A percentile compares a stretch with the other conserved stretches of the same genome.
Evolutionary conservation across 2,329 filamentous ascomycete genomes (phyloP).

Genomic region (Fusarium phyllophilum): DNA sequence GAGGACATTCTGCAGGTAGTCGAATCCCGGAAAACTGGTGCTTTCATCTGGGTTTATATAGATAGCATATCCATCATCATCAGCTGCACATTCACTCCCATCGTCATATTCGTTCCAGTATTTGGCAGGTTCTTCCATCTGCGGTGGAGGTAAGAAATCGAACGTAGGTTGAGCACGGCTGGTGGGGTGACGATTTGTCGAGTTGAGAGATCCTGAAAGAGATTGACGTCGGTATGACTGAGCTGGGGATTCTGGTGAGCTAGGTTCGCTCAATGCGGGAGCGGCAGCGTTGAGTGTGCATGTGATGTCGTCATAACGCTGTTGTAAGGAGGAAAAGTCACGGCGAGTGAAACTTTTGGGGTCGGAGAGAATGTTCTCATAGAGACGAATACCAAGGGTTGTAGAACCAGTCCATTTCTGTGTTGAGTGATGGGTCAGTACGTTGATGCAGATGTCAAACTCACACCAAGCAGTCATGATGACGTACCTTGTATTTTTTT

Average conservation of each 20-base stretch:
- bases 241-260: conserved; percentile 49
- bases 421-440: background rate
- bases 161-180: conserved; percentile 43
- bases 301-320: conserved; percentile 62
- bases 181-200: conserved; percentile 33
- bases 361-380: conserved; percentile 70
- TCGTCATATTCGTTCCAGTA: conserved; percentile 94
- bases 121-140: conserved; percentile 48
- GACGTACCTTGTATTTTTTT: conserved; percentile 76
- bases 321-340: conserved; percentile 66
- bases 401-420: conserved; percentile 84
- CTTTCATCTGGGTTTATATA: conserved; percentile 77
- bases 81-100: conserved; percentile 73
- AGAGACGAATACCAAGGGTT: conserved; percentile 72
- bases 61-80: conserved; percentile 72
- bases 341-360: conserved; percentile 77
- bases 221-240: conserved; percentile 26
- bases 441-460: background rate
- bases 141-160: conserved; percentile 46
- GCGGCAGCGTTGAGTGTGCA: conserved; percentile 58
- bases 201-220: conserved; percentile 13
- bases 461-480: background rate
- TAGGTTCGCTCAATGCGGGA: conserved; percentile 53
- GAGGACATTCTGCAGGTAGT: conserved; percentile 65
- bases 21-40: conserved; percentile 69